Evolutionary conservation across 306 rosid species (phyloP), one percentile per base, ranked within the genome.

Genomic region (Dalbergia cochinchinensis): DNA sequence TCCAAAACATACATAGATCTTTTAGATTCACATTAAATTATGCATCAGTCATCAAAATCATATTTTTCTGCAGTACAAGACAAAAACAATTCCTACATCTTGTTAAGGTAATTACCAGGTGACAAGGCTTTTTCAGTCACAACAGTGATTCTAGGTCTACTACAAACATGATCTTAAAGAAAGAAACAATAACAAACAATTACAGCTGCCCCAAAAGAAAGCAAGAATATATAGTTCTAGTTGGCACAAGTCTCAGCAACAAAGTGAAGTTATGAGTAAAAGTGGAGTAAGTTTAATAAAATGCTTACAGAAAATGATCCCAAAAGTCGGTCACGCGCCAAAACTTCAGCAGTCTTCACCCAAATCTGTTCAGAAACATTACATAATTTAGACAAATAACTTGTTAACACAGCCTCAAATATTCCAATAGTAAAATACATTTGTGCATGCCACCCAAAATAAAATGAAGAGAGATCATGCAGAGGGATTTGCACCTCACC

Each of bases 271-370:
- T 35, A 7, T 14, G 42, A 55, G 12, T 45, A 31, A 44, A 58
- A 55, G 58, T 45, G 33, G 60, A 7, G 48, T 41, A 26, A 35
- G 71, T 60, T 59, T 45, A 22, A 71, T 6, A 72, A 60, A 83
- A 66, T 64, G 65, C 92, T 95, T 83, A 95, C 99, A 76, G 94
- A 82, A 84, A 90, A 95, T 66, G 99, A 95, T 59, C 99, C 99
- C 8, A 95, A 92, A 69, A 95, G 99, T 44, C 99, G 85, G 42
- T 95, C 99, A 4, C 99, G 96, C 2, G 99, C 90, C 91, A 95
- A 86, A 66, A 91, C 87, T 73, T 92, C 89, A 73, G 97, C 92
- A 53, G 97, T 95, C 83, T 95, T 95, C 80, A 95, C 97, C 99
- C 99, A 95, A 71, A 92, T 83, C 99, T 95, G 91, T 69, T 58